A percentile compares a stretch with the other conserved stretches of the same genome.
Evolutionary conservation across 2,329 filamentous ascomycete species (phyloP).

Genomic region (Ciborinia camelliae): DNA sequence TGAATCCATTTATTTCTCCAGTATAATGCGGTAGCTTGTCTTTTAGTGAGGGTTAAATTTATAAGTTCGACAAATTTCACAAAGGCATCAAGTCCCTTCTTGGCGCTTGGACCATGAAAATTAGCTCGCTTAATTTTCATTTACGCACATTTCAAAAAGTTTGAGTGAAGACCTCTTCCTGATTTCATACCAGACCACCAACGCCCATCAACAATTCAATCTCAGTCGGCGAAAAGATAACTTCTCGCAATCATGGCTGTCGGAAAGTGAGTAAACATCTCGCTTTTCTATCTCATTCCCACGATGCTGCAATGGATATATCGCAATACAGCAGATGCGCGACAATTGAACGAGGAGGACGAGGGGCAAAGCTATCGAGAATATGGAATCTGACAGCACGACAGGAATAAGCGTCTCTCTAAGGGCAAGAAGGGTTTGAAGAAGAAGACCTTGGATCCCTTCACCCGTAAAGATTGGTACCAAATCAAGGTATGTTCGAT

Average conservation of each 20-base stretch:
- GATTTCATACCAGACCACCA: constrained; percentile 19
- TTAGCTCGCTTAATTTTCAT: constrained; percentile 18
- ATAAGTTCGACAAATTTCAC: background rate
- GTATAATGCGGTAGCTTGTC: background rate
- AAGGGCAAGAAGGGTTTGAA: constrained; percentile 99
- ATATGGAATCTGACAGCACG: constrained; percentile 33
- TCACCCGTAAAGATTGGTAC: constrained; percentile 99
- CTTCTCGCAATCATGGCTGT: constrained; percentile 73
- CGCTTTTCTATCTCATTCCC: constrained; percentile 8
- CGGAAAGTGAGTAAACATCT: constrained; percentile 61
- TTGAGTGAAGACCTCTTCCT: constrained; percentile 10
- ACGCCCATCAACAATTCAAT: constrained; percentile 22
- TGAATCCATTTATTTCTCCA: background rate
- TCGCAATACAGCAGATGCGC: background rate
- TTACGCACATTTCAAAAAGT: constrained; percentile 18
- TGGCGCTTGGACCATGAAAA: constrained; percentile 6
- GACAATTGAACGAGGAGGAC: constrained; percentile 18
- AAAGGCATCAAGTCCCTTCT: constrained; percentile 6
- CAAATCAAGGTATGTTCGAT: constrained; percentile 73
- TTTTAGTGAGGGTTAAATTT: background rate
- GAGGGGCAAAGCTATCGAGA: constrained; percentile 27
- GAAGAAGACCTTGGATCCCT: constrained; percentile 98
- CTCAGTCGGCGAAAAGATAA: constrained; percentile 35
- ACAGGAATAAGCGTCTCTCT: constrained; percentile 98
- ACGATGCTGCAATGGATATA: constrained; percentile 15